These are phyloP conservation scores for Nidularia sp. DNA, from an alignment of 768 basidiomycete species.

Conservation along the genomic window DNA sequence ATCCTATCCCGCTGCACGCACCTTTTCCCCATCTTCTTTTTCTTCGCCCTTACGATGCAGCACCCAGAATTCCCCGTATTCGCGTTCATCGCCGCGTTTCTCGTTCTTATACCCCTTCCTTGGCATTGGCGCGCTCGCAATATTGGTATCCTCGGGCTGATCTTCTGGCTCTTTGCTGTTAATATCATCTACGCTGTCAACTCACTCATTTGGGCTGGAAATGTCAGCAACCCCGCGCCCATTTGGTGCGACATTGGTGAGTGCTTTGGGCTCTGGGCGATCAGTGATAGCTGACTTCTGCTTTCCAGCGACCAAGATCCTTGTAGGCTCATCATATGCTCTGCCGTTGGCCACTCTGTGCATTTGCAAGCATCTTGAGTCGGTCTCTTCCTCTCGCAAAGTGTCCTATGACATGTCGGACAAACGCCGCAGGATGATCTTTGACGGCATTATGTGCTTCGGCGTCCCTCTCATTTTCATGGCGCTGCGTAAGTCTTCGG, in stretches of 20 bases:
- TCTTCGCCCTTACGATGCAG: conserved; percentile 15
- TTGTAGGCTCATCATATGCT: conserved; percentile 38
- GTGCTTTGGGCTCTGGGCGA: background rate
- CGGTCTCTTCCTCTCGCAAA: conserved; percentile 32
- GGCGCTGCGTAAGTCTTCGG: conserved; percentile 33
- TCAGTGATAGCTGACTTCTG: background rate
- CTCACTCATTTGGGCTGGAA: conserved; percentile 48
- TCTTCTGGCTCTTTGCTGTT: conserved; percentile 37
- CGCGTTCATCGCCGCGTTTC: conserved; percentile 44
- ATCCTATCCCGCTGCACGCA: too few relatives aligned
- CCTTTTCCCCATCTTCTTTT: too few relatives aligned
- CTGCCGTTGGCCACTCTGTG: conserved; percentile 45
- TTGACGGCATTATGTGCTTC: conserved; percentile 30
- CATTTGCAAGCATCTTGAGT: conserved; percentile 44
- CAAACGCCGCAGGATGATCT: conserved; percentile 18
- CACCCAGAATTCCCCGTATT: conserved; percentile 31
- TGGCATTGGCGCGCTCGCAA: conserved; percentile 51
- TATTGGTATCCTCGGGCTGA: conserved; percentile 38
- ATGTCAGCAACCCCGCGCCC: conserved; percentile 32
- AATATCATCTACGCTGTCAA: conserved; percentile 43
- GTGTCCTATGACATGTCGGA: conserved; percentile 11
- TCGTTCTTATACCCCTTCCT: conserved; percentile 43
- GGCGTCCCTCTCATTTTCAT: conserved; percentile 37
- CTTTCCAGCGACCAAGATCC: conserved; percentile 37
- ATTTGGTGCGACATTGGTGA: conserved; percentile 69